Evolutionary conservation across 306 rosid genomes (phyloP).

Genomic region (Vigna radiata): DNA sequence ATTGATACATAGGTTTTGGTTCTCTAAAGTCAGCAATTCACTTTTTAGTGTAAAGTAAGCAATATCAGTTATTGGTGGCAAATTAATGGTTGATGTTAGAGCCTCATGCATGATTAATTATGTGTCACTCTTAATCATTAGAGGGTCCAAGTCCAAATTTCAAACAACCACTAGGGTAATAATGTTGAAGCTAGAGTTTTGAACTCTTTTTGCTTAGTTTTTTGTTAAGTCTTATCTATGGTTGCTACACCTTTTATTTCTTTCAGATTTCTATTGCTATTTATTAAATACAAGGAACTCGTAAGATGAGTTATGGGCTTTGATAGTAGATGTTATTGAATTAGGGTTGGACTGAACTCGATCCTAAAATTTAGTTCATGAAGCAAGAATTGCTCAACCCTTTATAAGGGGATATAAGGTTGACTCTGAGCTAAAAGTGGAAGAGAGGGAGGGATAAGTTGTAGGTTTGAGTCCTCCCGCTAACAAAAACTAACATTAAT

Average conservation of each 20-base stretch:
- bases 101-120: not conserved
- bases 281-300: conserved; percentile 8
- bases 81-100: not conserved
- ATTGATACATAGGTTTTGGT: conserved; percentile 6
- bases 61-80: not conserved
- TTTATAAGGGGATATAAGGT: not conserved
- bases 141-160: not conserved
- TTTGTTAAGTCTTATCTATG: not conserved
- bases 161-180: conserved; percentile 19
- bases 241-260: conserved; percentile 24
- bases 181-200: conserved; percentile 32
- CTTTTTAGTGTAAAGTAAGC: not conserved
- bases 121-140: too few species aligned
- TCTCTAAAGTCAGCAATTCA: not conserved
- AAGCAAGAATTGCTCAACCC: not conserved
- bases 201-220: conserved; percentile 6
- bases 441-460: too few species aligned
- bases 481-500: too few species aligned
- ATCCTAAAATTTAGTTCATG: not conserved
- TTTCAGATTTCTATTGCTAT: conserved; percentile 17
- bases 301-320: conserved; percentile 15
- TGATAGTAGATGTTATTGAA: not conserved
- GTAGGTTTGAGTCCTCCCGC: too few species aligned
- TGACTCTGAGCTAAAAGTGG: too few species aligned
- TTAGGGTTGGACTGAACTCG: not conserved